Evolutionary conservation across 179 eudicot species (phyloP).

Genomic region (Gypsophila paniculata): DNA sequence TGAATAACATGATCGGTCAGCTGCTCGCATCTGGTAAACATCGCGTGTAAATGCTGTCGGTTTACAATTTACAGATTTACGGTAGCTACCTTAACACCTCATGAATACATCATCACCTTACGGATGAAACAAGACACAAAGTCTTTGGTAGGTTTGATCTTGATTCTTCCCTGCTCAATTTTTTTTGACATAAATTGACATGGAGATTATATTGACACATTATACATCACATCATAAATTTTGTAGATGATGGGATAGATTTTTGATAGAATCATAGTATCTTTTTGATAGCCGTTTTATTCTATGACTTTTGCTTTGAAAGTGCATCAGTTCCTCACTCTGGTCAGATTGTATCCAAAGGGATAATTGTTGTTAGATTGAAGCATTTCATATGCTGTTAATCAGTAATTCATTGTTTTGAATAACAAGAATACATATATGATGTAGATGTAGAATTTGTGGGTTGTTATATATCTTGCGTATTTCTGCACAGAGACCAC

Average conservation of each 20-base stretch:
- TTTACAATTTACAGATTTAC: constrained; percentile 5
- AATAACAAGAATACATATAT: not conserved
- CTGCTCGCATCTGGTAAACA: constrained; percentile 41
- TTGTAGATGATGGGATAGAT: constrained; percentile 12
- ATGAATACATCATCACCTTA: not conserved
- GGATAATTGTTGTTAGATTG: not conserved
- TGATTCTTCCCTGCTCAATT: not conserved
- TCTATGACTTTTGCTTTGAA: not conserved
- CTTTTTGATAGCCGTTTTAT: not conserved
- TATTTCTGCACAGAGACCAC: no score
- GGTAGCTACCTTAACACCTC: constrained; percentile 13
- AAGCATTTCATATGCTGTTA: not conserved
- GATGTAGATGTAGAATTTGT: not conserved
- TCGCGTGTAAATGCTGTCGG: constrained; percentile 27
- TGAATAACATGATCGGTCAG: constrained; percentile 53
- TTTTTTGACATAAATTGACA: not conserved
- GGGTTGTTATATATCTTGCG: not conserved
- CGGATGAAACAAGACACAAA: not conserved
- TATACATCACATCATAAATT: constrained; percentile 10
- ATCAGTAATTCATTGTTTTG: not conserved
- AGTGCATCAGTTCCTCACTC: not conserved
- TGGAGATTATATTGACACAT: not conserved
- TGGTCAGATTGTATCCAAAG: not conserved
- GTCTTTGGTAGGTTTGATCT: constrained; percentile 11
- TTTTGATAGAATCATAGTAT: not conserved